Conservation (phyloP, 2,329 filamentous ascomycete genomes). For the Hypoxylon sp. region DNA sequence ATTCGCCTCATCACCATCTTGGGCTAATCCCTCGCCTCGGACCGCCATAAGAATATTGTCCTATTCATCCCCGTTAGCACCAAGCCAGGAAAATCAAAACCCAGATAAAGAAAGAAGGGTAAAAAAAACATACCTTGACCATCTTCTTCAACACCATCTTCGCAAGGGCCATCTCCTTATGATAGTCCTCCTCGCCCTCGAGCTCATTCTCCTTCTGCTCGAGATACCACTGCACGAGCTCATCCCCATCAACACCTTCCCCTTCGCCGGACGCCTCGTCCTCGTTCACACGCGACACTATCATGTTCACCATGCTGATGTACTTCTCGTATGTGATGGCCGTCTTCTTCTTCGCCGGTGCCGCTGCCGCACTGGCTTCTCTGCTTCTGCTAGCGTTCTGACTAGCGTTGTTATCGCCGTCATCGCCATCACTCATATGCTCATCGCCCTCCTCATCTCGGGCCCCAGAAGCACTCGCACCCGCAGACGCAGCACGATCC, state of each 20-base stretch:
- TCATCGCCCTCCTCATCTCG: constrained; percentile 60
- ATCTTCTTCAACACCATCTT: constrained; percentile 90
- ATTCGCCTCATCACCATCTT: constrained; percentile 60
- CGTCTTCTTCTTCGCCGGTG: constrained; percentile 77
- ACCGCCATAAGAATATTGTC: constrained; percentile 92
- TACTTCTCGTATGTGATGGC: constrained; percentile 94
- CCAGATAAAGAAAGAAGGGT: constrained; percentile 7
- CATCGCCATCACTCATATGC: constrained; percentile 65
- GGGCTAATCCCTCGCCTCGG: constrained; percentile 71
- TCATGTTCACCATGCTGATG: constrained; percentile 86
- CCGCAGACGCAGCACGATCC: constrained; percentile 63
- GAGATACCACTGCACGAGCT: constrained; percentile 89
- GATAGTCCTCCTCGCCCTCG: constrained; percentile 83
- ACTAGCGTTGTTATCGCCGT: constrained; percentile 59
- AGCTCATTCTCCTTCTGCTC: constrained; percentile 91
- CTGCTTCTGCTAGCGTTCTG: constrained; percentile 39
- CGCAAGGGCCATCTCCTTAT: constrained; percentile 69
- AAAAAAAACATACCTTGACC: constrained; percentile 80
- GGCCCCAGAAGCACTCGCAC: constrained; percentile 55
- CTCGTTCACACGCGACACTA: constrained; percentile 86
- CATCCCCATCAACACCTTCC: constrained; percentile 88
- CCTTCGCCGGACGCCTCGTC: constrained; percentile 80
- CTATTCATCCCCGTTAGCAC: constrained; percentile 57
- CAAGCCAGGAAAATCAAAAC: neutral
- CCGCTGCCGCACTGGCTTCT: constrained; percentile 53